Percentiles rank a stretch among this genome's conserved stretches.
Evolutionary conservation across 1,284 basidiomycete species (phyloP).

Genomic region (Rhodofomes roseus): DNA sequence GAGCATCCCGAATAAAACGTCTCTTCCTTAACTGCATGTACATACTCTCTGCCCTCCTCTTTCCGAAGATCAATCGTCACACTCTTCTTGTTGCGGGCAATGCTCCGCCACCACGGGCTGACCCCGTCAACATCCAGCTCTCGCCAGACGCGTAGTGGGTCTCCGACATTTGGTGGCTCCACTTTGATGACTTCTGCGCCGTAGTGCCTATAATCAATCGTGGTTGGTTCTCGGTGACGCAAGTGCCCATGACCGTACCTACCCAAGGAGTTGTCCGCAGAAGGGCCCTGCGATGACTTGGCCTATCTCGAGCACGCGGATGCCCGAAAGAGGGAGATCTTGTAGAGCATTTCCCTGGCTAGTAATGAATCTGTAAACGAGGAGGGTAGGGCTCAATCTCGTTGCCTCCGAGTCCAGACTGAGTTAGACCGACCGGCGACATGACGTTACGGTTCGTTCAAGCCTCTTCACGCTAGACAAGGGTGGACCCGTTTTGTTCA

Average conservation of each 20-base stretch:
- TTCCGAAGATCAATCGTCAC: conserved; percentile 62
- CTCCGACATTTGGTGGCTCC: conserved; percentile 57
- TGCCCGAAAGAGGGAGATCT: conserved; percentile 48
- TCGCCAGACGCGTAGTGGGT: conserved; percentile 68
- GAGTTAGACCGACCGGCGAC: no score
- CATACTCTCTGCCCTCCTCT: conserved; percentile 58
- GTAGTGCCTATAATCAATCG: conserved; percentile 45
- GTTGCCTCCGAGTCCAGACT: no score
- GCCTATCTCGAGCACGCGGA: conserved; percentile 66
- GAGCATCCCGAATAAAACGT: no score
- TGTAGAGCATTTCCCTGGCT: neutral
- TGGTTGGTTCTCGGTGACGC: neutral
- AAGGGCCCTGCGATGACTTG: conserved; percentile 71
- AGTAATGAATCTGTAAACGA: neutral
- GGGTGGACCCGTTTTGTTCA: no score
- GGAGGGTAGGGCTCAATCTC: no score
- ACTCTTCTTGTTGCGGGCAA: conserved; percentile 70
- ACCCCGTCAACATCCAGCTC: conserved; percentile 67
- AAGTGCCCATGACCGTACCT: conserved; percentile 10
- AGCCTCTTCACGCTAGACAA: no score
- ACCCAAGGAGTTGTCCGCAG: conserved; percentile 68
- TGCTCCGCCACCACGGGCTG: conserved; percentile 70
- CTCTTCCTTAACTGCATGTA: conserved; percentile 5
- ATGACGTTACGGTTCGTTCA: no score
- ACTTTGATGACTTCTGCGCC: conserved; percentile 71